These are phyloP conservation scores for Berkeleyomyces rouxiae DNA, from an alignment of 2,329 filamentous ascomycete species.

Conservation along the genomic window DNA sequence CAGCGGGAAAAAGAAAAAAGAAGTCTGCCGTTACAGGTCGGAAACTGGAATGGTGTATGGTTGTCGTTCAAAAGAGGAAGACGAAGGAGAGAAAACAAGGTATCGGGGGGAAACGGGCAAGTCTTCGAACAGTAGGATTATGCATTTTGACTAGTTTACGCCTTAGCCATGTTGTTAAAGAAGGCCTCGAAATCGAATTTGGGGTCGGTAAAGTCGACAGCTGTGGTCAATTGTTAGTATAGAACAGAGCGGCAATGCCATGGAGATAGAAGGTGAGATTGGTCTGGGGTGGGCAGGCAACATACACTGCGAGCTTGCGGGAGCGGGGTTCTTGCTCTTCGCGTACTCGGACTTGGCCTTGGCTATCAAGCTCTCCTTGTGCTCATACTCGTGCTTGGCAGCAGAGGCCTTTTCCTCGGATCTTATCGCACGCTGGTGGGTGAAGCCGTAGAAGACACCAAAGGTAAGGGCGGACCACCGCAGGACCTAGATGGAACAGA, in stretches of 20 bases:
- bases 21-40: not conserved
- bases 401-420: conserved; percentile 52
- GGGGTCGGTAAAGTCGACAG: conserved; percentile 53
- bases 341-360: conserved; percentile 83
- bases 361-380: conserved; percentile 81
- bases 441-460: conserved; percentile 89
- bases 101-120: not conserved
- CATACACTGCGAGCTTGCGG: conserved; percentile 18
- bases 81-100: not conserved
- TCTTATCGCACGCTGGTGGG: conserved; percentile 72
- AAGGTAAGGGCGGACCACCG: conserved; percentile 88
- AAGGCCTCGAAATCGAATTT: conserved; percentile 89
- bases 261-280: not conserved
- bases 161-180: conserved; percentile 44
- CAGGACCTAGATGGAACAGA: conserved; percentile 51
- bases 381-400: conserved; percentile 68
- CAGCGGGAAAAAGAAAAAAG: conserved; percentile 1
- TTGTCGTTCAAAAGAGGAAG: not conserved
- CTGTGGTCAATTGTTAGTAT: not conserved
- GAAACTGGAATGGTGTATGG: not conserved
- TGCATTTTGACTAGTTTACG: conserved; percentile 22
- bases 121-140: conserved; percentile 3
- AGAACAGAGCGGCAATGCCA: not conserved
- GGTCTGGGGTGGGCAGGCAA: conserved; percentile 13
- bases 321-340: conserved; percentile 48